Base-by-base conservation (phyloP, 2,329 filamentous ascomycete genomes). In the Lecanicillium sp. region DNA sequence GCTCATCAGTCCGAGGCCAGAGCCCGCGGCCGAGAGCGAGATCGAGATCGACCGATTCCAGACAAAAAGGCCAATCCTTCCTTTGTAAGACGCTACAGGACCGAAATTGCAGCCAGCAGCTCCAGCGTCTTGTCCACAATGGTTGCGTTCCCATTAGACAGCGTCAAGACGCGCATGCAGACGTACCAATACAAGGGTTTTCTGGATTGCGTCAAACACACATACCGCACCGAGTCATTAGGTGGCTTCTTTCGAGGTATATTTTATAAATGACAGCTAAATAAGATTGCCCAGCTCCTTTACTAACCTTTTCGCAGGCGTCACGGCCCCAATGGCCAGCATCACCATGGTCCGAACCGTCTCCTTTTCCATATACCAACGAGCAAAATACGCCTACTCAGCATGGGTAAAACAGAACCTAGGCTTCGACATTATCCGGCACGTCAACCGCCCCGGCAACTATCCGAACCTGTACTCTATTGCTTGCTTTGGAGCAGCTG, bases 81-180 rank as follows among this genome's bases (percentile, higher is more conserved):
- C 18, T 53, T 81, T 67, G 69, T 83, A 53, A 88, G 86, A 65
- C 74, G 73, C 49, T 90, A 92, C 61, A 76, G 84, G 48, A 89
- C 83, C 35, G 83, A 90, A 63, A 78, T 92, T 48, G 78, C 85
- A 44, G 85, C 86, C 32, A 84, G 80, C 60, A 70, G 78, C 29
- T 84, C 82, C 55, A 89, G 83, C 59, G 71, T 89, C 48, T 70
- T 90, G 41, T 87, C 83, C 28, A 92, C 85, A 30, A 73, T 87
- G 54, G 71, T 75, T 48, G 83, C 85, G n/a, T 94, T 90, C 56
- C 86, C 86, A 16, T 75, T 94, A 49, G 86, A 94, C 59, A 90
- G 86, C 52, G 82, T 90, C 57, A 94, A 94, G 69, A 89, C 84
- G 40, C 83, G 86, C 54, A 86, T 92, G 78, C 86, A 94, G 67